These are phyloP conservation scores for Colletotrichum cereale DNA, from an alignment of 2,329 filamentous ascomycete genomes.

Conservation along the genomic window DNA sequence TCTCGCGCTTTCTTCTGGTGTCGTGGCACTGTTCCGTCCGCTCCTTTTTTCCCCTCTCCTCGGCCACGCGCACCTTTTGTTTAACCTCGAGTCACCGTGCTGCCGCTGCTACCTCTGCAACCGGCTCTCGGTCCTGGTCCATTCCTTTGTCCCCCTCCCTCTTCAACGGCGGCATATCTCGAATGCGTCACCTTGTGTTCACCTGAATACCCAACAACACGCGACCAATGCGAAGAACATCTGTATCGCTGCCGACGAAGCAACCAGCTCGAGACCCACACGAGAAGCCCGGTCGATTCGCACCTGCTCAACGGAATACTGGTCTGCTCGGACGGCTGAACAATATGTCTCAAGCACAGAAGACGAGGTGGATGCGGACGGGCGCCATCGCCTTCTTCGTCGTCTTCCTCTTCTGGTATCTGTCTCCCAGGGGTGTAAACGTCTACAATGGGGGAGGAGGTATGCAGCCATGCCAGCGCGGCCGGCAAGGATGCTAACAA, in stretches of 20 bases:
- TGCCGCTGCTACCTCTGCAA: conserved; percentile 19
- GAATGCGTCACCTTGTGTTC: conserved; percentile 42
- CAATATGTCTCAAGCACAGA: conserved; percentile 72
- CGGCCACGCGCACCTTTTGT: conserved; percentile 36
- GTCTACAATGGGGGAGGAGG: conserved; percentile 61
- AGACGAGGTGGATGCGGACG: conserved; percentile 75
- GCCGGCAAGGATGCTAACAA: conserved; percentile 40
- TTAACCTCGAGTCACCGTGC: conserved; percentile 28
- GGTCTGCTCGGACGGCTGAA: conserved; percentile 61
- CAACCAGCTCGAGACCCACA: conserved; percentile 70
- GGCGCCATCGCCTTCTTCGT: conserved; percentile 71
- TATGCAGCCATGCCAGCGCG: conserved; percentile 44
- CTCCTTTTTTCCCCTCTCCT: conserved; percentile 25
- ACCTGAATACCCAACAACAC: conserved; percentile 31
- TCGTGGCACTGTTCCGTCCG: conserved; percentile 29
- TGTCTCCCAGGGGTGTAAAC: conserved; percentile 70
- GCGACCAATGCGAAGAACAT: conserved; percentile 71
- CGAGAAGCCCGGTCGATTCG: conserved; percentile 75
- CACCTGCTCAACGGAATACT: conserved; percentile 58
- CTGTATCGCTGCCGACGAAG: conserved; percentile 73
- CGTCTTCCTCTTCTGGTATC: conserved; percentile 72
- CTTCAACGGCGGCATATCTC: conserved; percentile 27
- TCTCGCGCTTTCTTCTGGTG: conserved; percentile 15
- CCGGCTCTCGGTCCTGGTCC: conserved; percentile 32
- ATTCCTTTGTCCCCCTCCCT: conserved; percentile 30